Evolutionary conservation across 192 early-diverging fungal species (phyloP).

Genomic region (Rhizoclosmatium globosum): DNA sequence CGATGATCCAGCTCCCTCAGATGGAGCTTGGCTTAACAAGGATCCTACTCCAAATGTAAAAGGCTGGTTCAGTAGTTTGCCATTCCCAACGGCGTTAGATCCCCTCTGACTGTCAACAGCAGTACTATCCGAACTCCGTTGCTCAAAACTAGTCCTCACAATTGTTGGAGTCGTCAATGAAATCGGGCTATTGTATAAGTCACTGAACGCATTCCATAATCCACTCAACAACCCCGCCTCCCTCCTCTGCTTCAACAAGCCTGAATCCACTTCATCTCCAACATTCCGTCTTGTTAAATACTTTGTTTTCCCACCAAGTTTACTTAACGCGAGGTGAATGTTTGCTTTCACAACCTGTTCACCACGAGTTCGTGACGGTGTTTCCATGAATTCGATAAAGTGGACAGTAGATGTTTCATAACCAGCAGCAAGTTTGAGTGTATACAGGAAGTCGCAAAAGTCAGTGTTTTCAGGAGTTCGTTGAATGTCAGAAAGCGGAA

Average conservation of each 20-base stretch:
- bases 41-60: no score
- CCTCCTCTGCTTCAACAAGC: neutral
- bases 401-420: conserved; percentile 15
- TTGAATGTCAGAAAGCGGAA: neutral
- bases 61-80: no score
- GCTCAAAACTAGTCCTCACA: neutral
- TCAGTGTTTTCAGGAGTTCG: neutral
- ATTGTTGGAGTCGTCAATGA: neutral
- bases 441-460: conserved; percentile 14
- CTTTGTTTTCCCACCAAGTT: conserved; percentile 5
- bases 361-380: neutral
- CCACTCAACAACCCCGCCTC: neutral
- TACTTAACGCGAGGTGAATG: conserved; percentile 3
- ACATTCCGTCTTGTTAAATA: neutral
- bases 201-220: neutral
- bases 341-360: conserved; percentile 15
- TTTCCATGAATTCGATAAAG: conserved; percentile 17
- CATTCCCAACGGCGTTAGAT: no score
- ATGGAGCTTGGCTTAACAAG: no score
- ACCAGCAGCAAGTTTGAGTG: conserved; percentile 23
- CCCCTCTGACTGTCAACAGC: no score
- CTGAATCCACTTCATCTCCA: neutral
- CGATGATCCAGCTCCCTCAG: no score
- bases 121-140: conserved; percentile 2
- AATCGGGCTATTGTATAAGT: conserved; percentile 25